Percentiles rank a stretch among this genome's conserved stretches.
phyloP scores from a whole-genome alignment of 768 basidiomycete species.

The Cystobasidium ongulense region DNA sequence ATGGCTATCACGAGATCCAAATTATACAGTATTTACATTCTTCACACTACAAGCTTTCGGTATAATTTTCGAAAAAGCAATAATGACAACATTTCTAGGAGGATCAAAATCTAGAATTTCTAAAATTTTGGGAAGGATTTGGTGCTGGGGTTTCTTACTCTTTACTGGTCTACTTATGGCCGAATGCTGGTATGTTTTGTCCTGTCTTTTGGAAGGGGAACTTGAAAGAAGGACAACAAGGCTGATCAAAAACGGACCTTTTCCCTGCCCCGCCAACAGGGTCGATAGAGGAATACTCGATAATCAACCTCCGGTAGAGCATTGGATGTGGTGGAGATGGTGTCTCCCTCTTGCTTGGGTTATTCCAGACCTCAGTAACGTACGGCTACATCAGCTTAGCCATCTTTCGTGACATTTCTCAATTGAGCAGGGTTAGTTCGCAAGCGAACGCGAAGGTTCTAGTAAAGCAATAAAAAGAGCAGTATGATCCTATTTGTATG shows the following conservation, averaged over 20 bases:
- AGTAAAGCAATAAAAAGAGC: no score
- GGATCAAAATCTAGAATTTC: background rate
- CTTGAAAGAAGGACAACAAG: no score
- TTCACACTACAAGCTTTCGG: conserved; percentile 17
- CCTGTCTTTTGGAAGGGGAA: background rate
- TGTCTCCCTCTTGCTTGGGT: conserved; percentile 12
- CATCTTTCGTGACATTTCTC: background rate
- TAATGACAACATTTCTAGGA: background rate
- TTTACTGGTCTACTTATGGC: conserved; percentile 14
- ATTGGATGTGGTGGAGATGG: conserved; percentile 28
- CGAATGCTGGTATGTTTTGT: conserved; percentile 11
- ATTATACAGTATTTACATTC: conserved; percentile 7
- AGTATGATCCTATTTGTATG: no score
- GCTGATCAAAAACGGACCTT: no score
- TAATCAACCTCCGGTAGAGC: background rate
- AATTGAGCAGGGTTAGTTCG: no score
- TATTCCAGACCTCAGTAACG: background rate
- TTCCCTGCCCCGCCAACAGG: no score
- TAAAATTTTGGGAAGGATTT: background rate
- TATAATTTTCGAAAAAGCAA: background rate
- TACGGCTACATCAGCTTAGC: background rate
- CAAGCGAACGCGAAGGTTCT: no score
- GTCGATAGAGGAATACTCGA: conserved; percentile 14
- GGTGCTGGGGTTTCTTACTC: conserved; percentile 11
- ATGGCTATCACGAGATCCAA: conserved; percentile 10